These are phyloP conservation scores for Ustilago xerochloae DNA, from an alignment of 1,284 basidiomycete genomes.

Conservation along the genomic window DNA sequence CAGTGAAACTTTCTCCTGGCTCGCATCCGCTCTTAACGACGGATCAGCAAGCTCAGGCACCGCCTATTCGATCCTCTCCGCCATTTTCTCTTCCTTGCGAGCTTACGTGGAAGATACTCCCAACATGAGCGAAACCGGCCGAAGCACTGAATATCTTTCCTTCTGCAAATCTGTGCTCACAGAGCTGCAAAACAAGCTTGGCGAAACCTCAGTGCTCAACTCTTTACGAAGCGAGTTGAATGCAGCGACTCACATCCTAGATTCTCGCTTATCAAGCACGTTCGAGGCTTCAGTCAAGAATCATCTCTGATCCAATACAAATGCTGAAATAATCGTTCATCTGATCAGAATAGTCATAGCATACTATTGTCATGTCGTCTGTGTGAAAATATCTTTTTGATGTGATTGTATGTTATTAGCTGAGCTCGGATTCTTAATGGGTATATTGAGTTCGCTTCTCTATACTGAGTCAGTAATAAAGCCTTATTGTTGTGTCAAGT, in stretches of 20 bases:
- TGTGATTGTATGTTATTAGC: too few relatives aligned
- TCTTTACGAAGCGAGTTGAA: slow-evolving; percentile 1
- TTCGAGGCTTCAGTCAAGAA: background rate
- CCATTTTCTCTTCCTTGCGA: slow-evolving; percentile 33
- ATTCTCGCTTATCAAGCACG: too few relatives aligned
- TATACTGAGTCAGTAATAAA: too few relatives aligned
- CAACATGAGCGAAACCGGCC: background rate
- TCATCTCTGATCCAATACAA: background rate
- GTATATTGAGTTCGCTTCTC: too few relatives aligned
- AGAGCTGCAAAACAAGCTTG: slow-evolving; percentile 8
- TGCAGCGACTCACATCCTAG: background rate
- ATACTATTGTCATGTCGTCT: too few relatives aligned
- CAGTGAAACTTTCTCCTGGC: background rate
- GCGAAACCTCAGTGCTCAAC: background rate
- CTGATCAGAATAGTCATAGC: too few relatives aligned
- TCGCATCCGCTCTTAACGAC: slow-evolving; percentile 6
- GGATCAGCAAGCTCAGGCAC: slow-evolving; percentile 12
- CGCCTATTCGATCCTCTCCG: slow-evolving; percentile 37
- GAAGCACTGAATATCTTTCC: slow-evolving; percentile 1
- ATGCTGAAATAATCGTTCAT: too few relatives aligned
- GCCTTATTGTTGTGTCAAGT: too few relatives aligned
- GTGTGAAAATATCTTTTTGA: too few relatives aligned
- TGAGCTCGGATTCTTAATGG: too few relatives aligned
- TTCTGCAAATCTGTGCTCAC: slow-evolving; percentile 16
- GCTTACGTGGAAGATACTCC: slow-evolving; percentile 40